Evolutionary conservation across 495 filamentous ascomycete species (phyloP).

Genomic region (Aspergillus panamensis): DNA sequence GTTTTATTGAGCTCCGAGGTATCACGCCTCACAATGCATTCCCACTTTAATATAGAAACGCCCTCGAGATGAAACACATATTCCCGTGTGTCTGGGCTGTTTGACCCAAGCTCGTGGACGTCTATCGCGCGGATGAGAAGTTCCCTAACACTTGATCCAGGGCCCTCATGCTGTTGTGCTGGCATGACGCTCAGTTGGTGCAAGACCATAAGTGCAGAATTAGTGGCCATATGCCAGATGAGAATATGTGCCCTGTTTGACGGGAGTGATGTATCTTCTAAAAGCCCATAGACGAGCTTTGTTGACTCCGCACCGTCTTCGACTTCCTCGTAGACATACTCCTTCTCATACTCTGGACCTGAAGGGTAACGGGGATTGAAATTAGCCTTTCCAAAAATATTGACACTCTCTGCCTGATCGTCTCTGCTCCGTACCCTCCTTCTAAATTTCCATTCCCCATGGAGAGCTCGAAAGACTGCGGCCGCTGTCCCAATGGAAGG

Average conservation of each 20-base stretch:
- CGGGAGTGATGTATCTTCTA: constrained; percentile 8
- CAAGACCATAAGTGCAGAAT: constrained; percentile 1
- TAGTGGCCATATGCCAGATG: constrained; percentile 1
- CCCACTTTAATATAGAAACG: constrained; percentile 33
- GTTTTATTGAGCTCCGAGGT: not conserved
- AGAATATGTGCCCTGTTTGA: constrained; percentile 1
- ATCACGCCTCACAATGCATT: constrained; percentile 10
- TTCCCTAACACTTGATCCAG: not conserved
- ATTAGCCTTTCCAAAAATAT: constrained; percentile 52
- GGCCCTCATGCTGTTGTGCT: not conserved
- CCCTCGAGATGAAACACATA: constrained; percentile 36
- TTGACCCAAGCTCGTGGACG: not conserved
- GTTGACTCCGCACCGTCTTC: not conserved
- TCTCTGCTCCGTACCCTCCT: constrained; percentile 21
- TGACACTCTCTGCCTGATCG: not conserved
- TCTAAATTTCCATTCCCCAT: constrained; percentile 66
- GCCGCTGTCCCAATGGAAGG: constrained; percentile 19
- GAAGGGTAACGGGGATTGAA: constrained; percentile 56
- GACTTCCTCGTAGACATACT: constrained; percentile 33
- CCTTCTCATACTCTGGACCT: constrained; percentile 22
- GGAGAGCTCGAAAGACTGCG: constrained; percentile 68
- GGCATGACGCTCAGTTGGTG: constrained; percentile 7
- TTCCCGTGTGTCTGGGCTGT: not conserved
- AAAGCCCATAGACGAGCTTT: constrained; percentile 2
- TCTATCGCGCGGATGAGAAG: constrained; percentile 9